These are phyloP conservation scores for Akanthomyces dipterigenus DNA, from an alignment of 2,329 filamentous ascomycete genomes.

Conservation along the genomic window DNA sequence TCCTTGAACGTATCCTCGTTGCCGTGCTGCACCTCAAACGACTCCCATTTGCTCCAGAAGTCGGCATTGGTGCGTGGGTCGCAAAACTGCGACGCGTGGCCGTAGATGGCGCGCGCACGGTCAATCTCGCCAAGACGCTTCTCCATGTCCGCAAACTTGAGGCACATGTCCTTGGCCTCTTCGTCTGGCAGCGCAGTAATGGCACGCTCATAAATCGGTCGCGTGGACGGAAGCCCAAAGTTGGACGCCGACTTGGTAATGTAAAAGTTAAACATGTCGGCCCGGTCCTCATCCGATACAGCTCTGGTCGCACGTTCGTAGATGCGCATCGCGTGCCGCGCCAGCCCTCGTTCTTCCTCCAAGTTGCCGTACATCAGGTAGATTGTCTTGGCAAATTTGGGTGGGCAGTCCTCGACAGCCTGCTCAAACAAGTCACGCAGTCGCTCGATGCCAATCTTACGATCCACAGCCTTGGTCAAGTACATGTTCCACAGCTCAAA, in stretches of 20 bases:
- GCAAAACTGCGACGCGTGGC: slow-evolving; percentile 94
- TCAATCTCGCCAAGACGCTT: slow-evolving; percentile 88
- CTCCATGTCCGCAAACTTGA: slow-evolving; percentile 98
- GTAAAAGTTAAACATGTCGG: slow-evolving; percentile 99
- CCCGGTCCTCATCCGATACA: slow-evolving; percentile 87
- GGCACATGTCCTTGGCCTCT: slow-evolving; percentile 95
- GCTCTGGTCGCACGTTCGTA: slow-evolving; percentile 95
- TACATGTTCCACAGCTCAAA: slow-evolving; percentile 99
- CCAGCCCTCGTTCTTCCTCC: slow-evolving; percentile 90
- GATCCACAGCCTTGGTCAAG: slow-evolving; percentile 92
- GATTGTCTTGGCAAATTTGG: slow-evolving; percentile 90
- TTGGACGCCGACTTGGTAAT: slow-evolving; percentile 98
- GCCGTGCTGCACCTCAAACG: slow-evolving; percentile 93
- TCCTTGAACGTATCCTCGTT: slow-evolving; percentile 99
- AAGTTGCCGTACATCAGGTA: slow-evolving; percentile 98
- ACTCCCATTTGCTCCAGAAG: slow-evolving; percentile 97
- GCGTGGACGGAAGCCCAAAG: slow-evolving; percentile 89
- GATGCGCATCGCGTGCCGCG: slow-evolving; percentile 95
- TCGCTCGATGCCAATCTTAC: slow-evolving; percentile 91
- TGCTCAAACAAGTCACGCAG: slow-evolving; percentile 95
- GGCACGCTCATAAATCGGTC: slow-evolving; percentile 92
- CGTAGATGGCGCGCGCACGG: slow-evolving; percentile 89
- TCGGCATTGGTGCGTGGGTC: slow-evolving; percentile 83
- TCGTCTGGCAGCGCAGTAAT: slow-evolving; percentile 88
- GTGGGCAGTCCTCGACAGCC: slow-evolving; percentile 87